Conservation (phyloP, 2,329 filamentous ascomycete genomes). For the Chaetomium globosum region DNA sequence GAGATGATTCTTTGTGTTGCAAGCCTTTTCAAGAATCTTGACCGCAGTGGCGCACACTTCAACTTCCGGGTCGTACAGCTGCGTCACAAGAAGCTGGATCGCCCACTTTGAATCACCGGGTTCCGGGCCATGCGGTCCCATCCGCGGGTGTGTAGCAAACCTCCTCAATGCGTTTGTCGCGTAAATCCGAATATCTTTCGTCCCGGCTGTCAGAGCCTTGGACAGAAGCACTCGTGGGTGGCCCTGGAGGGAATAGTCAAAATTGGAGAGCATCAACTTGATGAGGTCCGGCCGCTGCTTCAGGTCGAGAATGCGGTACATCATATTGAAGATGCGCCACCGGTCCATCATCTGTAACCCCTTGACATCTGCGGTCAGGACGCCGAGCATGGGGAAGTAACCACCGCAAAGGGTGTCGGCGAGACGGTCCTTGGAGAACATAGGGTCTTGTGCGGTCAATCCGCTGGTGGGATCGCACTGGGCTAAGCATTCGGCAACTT, state of each 20-base stretch:
- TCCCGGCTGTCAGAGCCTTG: conserved; percentile 88
- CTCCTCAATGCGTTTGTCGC: conserved; percentile 84
- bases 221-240: conserved; percentile 91
- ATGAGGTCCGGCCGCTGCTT: conserved; percentile 90
- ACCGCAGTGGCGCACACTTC: conserved; percentile 95
- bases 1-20: conserved; percentile 85
- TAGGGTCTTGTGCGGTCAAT: conserved; percentile 77
- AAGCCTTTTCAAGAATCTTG: conserved; percentile 96
- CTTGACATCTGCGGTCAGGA: conserved; percentile 77
- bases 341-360: conserved; percentile 88
- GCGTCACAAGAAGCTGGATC: conserved; percentile 93
- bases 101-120: conserved; percentile 86
- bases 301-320: conserved; percentile 95
- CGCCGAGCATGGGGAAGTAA: conserved; percentile 91
- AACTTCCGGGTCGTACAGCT: conserved; percentile 95
- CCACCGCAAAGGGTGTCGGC: conserved; percentile 85
- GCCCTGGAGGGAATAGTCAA: conserved; percentile 86
- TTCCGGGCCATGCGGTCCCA: conserved; percentile 45
- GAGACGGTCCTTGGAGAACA: conserved; percentile 85
- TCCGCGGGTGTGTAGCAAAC: conserved; percentile 67
- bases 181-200: conserved; percentile 88
- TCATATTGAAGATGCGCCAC: conserved; percentile 99
- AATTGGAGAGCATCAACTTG: conserved; percentile 81
- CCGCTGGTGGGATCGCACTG: conserved; percentile 86
- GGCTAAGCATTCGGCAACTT: conserved; percentile 92